Evolutionary conservation across 1,284 basidiomycete genomes (phyloP).

Genomic region (Irpex sp.): DNA sequence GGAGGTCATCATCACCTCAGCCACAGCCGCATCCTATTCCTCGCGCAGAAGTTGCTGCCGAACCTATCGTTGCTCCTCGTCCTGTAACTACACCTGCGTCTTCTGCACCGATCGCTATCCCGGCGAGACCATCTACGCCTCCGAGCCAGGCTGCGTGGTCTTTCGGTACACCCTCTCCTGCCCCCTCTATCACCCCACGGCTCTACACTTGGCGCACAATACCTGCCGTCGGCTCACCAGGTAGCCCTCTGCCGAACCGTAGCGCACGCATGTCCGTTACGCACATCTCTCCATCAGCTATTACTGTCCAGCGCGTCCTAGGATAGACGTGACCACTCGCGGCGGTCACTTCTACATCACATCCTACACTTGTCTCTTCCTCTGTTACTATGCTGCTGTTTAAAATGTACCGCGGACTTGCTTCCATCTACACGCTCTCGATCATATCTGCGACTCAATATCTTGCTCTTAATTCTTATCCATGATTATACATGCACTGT

Average conservation of each 20-base stretch:
- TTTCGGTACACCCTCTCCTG: slow-evolving; percentile 19
- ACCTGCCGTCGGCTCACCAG: slow-evolving; percentile 12
- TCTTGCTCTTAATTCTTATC: background rate
- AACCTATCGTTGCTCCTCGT: slow-evolving; percentile 1
- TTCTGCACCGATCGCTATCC: slow-evolving; percentile 8
- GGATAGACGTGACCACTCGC: background rate
- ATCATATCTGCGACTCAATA: background rate
- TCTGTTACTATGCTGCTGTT: background rate
- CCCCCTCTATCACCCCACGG: slow-evolving; percentile 25
- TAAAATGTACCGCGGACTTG: background rate
- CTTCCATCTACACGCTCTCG: background rate
- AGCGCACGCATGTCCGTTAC: slow-evolving; percentile 27
- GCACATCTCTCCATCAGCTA: slow-evolving; percentile 19
- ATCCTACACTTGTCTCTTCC: background rate
- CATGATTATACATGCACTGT: background rate
- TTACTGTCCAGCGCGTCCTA: background rate
- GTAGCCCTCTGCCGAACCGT: slow-evolving; percentile 26
- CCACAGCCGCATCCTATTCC: background rate
- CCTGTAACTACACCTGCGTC: slow-evolving; percentile 2
- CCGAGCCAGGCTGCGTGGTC: slow-evolving; percentile 10
- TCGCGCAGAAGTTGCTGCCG: slow-evolving; percentile 11
- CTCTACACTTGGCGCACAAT: slow-evolving; percentile 22
- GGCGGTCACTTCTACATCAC: background rate
- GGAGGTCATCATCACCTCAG: slow-evolving; percentile 4
- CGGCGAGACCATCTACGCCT: slow-evolving; percentile 17